These are phyloP conservation scores for Camellia lanceoleosa DNA, from an alignment of 148 eudicot species.

Conservation along the genomic window DNA sequence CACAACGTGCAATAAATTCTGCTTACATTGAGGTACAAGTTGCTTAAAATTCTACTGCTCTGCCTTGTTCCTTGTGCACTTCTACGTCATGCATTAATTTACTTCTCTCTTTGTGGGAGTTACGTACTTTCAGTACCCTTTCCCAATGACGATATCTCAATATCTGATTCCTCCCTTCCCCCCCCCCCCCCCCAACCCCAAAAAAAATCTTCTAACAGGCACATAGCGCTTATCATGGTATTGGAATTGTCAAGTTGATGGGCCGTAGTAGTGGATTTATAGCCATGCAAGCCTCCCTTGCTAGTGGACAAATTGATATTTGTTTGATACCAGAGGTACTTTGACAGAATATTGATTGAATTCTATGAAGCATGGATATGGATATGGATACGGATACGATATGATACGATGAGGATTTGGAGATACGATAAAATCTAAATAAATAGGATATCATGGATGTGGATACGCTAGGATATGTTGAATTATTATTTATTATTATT, in stretches of 20 bases:
- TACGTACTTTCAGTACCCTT: too few species aligned
- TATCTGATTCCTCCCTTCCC: neutral
- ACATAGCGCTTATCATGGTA: constrained; percentile 95
- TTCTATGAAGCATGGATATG: too few species aligned
- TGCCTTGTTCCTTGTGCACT: neutral
- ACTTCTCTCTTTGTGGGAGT: neutral
- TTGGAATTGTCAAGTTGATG: constrained; percentile 96
- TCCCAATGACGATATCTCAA: neutral
- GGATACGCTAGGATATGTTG: too few species aligned
- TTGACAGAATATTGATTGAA: neutral
- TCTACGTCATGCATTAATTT: neutral
- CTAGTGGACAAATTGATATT: constrained; percentile 97
- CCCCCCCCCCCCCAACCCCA: too few species aligned
- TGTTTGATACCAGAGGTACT: constrained; percentile 96
- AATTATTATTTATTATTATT: too few species aligned
- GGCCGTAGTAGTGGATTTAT: constrained; percentile 98
- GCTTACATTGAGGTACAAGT: constrained; percentile 84
- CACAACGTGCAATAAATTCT: constrained; percentile 96
- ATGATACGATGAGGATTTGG: too few species aligned
- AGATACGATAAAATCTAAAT: too few species aligned
- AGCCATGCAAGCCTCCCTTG: constrained; percentile 98
- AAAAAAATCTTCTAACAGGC: constrained; percentile 50
- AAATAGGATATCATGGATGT: too few species aligned
- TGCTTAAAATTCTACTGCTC: neutral
- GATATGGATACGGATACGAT: too few species aligned